Percentiles rank a stretch among this genome's conserved stretches.
phyloP scores from a whole-genome alignment of 352 stramenopile genomes.

The Phytopythium mirpurense region DNA sequence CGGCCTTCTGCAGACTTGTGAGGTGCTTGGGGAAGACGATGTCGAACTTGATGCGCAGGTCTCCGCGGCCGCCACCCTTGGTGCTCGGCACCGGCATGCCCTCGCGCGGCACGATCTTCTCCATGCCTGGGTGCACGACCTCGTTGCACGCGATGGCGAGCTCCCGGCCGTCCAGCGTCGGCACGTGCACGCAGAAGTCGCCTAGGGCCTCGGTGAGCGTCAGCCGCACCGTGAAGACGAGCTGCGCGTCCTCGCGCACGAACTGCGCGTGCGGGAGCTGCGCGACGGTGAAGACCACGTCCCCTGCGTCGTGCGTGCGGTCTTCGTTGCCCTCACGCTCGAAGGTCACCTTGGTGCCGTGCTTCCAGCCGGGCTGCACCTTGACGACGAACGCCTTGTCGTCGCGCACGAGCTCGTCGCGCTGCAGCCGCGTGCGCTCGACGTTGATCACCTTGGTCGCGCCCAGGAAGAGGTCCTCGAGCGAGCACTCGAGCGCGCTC shows the following conservation, averaged over 20 bases:
- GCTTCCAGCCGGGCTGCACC: constrained; percentile 93
- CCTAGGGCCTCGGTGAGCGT: constrained; percentile 94
- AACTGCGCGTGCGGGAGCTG: constrained; percentile 85
- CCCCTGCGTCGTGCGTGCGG: constrained; percentile 89
- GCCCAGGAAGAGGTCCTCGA: constrained; percentile 91
- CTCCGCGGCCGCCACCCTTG: constrained; percentile 61
- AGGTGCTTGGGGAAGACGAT: constrained; percentile 95
- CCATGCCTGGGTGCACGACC: constrained; percentile 87
- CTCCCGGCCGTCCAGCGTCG: constrained; percentile 93
- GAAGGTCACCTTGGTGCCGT: constrained; percentile 95
- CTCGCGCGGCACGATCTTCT: constrained; percentile 91
- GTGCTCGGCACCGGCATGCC: constrained; percentile 91
- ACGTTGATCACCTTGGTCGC: constrained; percentile 87
- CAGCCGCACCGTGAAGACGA: constrained; percentile 92
- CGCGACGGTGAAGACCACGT: constrained; percentile 92
- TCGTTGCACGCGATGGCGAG: constrained; percentile 92
- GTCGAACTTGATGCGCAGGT: constrained; percentile 95
- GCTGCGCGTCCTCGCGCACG: constrained; percentile 88
- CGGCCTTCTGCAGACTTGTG: constrained; percentile 88
- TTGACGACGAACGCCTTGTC: constrained; percentile 85
- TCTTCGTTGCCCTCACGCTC: constrained; percentile 89
- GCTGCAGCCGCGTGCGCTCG: constrained; percentile 70
- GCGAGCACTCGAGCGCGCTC: constrained; percentile 62
- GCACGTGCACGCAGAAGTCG: constrained; percentile 92
- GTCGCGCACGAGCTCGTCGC: constrained; percentile 74